Evolutionary conservation across 1,284 basidiomycete genomes (phyloP), one percentile per base, ranked within the genome.

Genomic region (Cutaneotrichosporon cyanovorans): DNA sequence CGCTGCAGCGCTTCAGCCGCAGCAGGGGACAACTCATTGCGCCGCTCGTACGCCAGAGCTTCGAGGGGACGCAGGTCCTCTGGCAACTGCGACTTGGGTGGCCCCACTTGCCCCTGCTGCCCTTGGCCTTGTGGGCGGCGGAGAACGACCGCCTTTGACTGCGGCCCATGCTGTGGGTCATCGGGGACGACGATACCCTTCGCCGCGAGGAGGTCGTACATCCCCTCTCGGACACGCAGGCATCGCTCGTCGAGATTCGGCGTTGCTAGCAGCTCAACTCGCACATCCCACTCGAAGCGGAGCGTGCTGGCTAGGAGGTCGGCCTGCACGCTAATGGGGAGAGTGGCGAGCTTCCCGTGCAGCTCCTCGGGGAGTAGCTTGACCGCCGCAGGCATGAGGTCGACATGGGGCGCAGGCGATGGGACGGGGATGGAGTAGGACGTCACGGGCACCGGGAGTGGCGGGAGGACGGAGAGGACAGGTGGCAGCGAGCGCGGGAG

Each of bases 401-500:
- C 57, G 28, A 55, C 48, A 9, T 43, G 42, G 2, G 49, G 37
- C 5, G 52, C 39, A 1, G 58, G 42, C 1, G 50, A 38, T 3
- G 62, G 58, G 0, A 69, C 42, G 0, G 66, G 65, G 0, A 69
- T 42, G n/a, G 65, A 63, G 49, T 55, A 69, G 1, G 59, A 51
- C 1, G 62, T 55, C 5, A 57, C 52, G 2, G 58, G 52, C 1
- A 67, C 46, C 2, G 64, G 62, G 12, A 61, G 52, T 2, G 58
- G 59, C 6, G 65, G 65, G 4, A 67, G 56, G 40, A 69, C 63
- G 4, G 65, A 64, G 5, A 69, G 47, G 19, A 66, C 51, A 2
- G 67, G 67, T 2, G 67, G 67, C 3, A 69, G 56, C 0, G 64
- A 60, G 28, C 61, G 55, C 3, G 67, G 64, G 8, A 69, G 58